Conservation (phyloP, 768 basidiomycete species). For the Piloderma croceum region DNA sequence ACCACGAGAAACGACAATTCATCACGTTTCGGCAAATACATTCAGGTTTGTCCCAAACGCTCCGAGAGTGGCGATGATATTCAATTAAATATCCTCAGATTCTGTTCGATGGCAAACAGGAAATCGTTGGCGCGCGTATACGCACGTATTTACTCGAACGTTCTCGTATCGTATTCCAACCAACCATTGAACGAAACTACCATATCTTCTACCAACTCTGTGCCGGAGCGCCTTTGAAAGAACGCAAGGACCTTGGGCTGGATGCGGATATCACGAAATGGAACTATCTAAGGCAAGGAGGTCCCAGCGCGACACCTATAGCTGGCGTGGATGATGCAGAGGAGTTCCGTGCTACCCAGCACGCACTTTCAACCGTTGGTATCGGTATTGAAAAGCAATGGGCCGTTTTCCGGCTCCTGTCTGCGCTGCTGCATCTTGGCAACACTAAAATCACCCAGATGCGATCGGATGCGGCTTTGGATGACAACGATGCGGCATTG, state of each 20-base stretch:
- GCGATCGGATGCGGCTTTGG: constrained; percentile 77
- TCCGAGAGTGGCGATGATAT: background rate
- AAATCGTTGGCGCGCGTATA: constrained; percentile 98
- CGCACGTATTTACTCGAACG: constrained; percentile 97
- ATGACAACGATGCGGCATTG: constrained; percentile 78
- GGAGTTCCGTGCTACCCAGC: constrained; percentile 90
- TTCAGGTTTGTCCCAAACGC: constrained; percentile 61
- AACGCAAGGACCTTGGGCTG: constrained; percentile 90
- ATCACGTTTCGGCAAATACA: constrained; percentile 98
- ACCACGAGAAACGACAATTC: constrained; percentile 99
- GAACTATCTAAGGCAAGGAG: constrained; percentile 90
- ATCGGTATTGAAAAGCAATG: constrained; percentile 97
- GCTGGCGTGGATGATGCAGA: constrained; percentile 92
- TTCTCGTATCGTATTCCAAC: constrained; percentile 96
- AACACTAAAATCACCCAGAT: constrained; percentile 87
- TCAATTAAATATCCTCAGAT: constrained; percentile 51
- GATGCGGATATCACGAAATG: constrained; percentile 84
- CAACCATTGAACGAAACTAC: constrained; percentile 94
- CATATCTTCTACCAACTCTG: constrained; percentile 99
- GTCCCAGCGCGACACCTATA: constrained; percentile 81
- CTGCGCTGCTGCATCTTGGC: constrained; percentile 93
- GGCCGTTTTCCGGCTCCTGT: constrained; percentile 93
- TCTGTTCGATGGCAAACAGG: constrained; percentile 90
- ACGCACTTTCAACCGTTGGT: constrained; percentile 93
- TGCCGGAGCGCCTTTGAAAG: constrained; percentile 90